Percentiles rank a stretch among this genome's conserved stretches.
These are phyloP conservation scores for Stagonosporopsis chrysanthemi DNA, from an alignment of 2,329 filamentous ascomycete genomes.

Conservation along the genomic window DNA sequence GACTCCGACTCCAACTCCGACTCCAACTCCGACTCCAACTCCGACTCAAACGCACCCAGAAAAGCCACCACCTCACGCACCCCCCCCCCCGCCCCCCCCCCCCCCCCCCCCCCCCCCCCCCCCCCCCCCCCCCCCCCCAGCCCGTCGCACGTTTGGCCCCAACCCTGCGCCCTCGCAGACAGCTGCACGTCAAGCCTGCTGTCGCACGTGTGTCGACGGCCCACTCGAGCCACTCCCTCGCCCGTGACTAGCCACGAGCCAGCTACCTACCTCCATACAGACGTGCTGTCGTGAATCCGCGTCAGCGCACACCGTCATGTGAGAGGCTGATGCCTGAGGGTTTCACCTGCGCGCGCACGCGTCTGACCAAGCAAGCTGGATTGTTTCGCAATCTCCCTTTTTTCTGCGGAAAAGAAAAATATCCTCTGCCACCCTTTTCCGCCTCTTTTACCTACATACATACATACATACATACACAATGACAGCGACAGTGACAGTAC, in stretches of 20 bases:
- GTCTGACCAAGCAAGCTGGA: constrained; percentile 1
- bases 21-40: too few species aligned
- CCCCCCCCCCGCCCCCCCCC: too few species aligned
- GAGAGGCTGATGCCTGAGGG: constrained; percentile 18
- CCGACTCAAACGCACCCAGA: too few species aligned
- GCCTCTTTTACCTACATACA: not conserved
- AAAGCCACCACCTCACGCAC: too few species aligned
- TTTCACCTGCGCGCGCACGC: constrained; percentile 6
- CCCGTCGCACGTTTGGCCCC: not conserved
- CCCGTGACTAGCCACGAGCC: constrained; percentile 11
- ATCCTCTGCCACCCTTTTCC: too few species aligned
- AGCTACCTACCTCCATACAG: too few species aligned
- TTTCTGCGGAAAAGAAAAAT: not conserved
- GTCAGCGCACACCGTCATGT: constrained; percentile 25
- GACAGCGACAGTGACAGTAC: too few species aligned
- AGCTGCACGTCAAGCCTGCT: not conserved
- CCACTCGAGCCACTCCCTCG: not conserved
- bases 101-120: not conserved
- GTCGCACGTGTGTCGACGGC: constrained; percentile 1
- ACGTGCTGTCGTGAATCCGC: constrained; percentile 20
- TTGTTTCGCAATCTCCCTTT: constrained; percentile 10
- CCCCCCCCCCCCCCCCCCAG: not conserved
- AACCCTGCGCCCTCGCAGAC: not conserved
- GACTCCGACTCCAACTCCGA: too few species aligned
- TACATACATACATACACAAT: too few species aligned